phyloP scores from a whole-genome alignment of 192 early-diverging fungal genomes.

The Rhizophagus sp. region DNA sequence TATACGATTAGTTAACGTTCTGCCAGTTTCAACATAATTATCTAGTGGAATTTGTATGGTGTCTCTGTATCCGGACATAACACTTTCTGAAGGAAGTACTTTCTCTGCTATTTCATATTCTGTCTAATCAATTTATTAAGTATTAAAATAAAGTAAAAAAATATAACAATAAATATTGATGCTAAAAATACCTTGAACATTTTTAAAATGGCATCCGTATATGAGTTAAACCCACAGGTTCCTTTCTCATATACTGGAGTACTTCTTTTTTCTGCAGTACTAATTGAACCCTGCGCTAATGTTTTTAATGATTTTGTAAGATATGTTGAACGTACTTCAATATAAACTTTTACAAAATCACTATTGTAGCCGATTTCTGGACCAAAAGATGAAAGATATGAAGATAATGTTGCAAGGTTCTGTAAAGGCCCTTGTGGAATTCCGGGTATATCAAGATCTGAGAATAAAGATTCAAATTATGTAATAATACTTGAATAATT shows the following conservation, averaged over 20 bases:
- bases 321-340: slow-evolving; percentile 66
- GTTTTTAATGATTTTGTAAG: slow-evolving; percentile 58
- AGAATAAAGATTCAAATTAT: not conserved
- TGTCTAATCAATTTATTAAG: slow-evolving; percentile 39
- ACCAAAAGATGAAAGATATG: slow-evolving; percentile 50
- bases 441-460: slow-evolving; percentile 38
- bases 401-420: slow-evolving; percentile 43
- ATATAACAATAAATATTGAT: not conserved
- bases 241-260: slow-evolving; percentile 60
- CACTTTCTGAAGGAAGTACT: slow-evolving; percentile 51
- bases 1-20: slow-evolving; percentile 52
- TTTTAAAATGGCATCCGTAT: slow-evolving; percentile 55
- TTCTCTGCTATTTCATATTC: slow-evolving; percentile 63
- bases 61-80: slow-evolving; percentile 44
- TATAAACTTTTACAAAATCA: slow-evolving; percentile 63
- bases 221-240: slow-evolving; percentile 60
- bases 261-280: slow-evolving; percentile 42
- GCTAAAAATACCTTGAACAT: slow-evolving; percentile 58
- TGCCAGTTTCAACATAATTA: slow-evolving; percentile 52
- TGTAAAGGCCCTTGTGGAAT: slow-evolving; percentile 33
- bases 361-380: slow-evolving; percentile 48
- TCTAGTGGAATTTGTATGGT: slow-evolving; percentile 51
- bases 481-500: not conserved
- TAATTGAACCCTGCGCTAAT: slow-evolving; percentile 49
- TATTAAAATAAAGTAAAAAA: not conserved